These are phyloP conservation scores for Diaporthe batatas DNA, from an alignment of 2,329 filamentous ascomycete species.

Conservation along the genomic window DNA sequence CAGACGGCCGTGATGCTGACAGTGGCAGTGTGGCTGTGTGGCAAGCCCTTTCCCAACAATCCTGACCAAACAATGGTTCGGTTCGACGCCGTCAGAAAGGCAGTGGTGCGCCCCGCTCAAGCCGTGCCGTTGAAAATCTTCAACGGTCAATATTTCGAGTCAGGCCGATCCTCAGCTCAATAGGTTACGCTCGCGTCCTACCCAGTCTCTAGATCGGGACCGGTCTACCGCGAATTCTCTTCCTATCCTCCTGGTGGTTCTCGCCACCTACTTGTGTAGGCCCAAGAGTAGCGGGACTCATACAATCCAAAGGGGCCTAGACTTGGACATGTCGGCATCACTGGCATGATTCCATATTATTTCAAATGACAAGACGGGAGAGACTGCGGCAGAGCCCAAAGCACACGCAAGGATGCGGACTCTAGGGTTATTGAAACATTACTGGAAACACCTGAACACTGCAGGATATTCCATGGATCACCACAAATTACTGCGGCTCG, in stretches of 20 bases:
- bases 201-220: neutral
- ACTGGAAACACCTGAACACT: neutral
- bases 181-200: no score
- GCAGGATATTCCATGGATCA: neutral
- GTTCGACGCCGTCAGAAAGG: neutral
- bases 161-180: constrained; percentile 14
- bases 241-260: neutral
- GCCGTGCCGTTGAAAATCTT: neutral
- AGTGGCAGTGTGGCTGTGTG: constrained; percentile 15
- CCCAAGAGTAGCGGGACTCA: neutral
- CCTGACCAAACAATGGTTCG: neutral
- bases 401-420: no score
- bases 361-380: neutral
- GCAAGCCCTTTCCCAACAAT: constrained; percentile 8
- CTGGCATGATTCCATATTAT: neutral
- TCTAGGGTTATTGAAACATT: neutral
- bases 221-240: neutral
- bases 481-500: no score
- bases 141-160: neutral
- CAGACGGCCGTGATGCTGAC: neutral
- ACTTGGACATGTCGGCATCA: neutral
- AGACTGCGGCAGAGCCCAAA: neutral
- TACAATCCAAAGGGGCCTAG: neutral
- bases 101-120: neutral
- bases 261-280: constrained; percentile 8